Conservation (phyloP, 2,329 filamentous ascomycete species). For the Pseudogymnoascus verrucosus region DNA sequence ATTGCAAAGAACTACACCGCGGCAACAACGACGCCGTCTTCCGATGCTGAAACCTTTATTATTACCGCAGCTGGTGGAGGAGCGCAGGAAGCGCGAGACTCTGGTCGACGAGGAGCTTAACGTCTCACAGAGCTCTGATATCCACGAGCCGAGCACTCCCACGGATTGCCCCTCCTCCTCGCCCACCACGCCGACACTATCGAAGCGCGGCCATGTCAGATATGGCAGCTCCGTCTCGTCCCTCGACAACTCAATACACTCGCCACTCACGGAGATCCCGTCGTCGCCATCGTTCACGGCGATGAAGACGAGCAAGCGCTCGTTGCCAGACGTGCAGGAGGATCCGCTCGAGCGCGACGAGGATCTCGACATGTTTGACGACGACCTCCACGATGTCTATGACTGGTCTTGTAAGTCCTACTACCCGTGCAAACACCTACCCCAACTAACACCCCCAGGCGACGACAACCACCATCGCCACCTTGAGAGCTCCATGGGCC, state of each 20-base stretch:
- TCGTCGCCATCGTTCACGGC: slow-evolving; percentile 36
- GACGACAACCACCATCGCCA: slow-evolving; percentile 53
- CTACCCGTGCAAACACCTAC: neutral
- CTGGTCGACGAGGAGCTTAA: slow-evolving; percentile 25
- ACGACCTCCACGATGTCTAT: slow-evolving; percentile 45
- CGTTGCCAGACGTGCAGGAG: slow-evolving; percentile 76
- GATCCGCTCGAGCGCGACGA: slow-evolving; percentile 67
- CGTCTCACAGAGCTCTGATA: slow-evolving; percentile 23
- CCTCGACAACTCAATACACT: slow-evolving; percentile 48
- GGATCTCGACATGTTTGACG: slow-evolving; percentile 42
- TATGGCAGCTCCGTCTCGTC: slow-evolving; percentile 74
- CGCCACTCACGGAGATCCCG: slow-evolving; percentile 42
- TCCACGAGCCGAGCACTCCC: slow-evolving; percentile 28
- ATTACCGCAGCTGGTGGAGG: slow-evolving; percentile 46
- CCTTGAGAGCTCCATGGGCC: slow-evolving; percentile 31
- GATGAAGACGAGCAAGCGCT: slow-evolving; percentile 53
- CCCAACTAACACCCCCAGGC: slow-evolving; percentile 34
- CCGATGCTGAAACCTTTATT: slow-evolving; percentile 45
- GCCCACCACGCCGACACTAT: slow-evolving; percentile 57
- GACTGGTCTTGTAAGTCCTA: slow-evolving; percentile 65
- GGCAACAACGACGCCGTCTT: slow-evolving; percentile 32
- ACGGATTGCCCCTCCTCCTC: slow-evolving; percentile 52
- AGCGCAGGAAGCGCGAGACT: slow-evolving; percentile 37
- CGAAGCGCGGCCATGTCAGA: slow-evolving; percentile 51
- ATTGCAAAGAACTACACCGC: slow-evolving; percentile 13